Percentiles rank a stretch among this genome's conserved stretches.
phyloP scores from a whole-genome alignment of 179 eudicot species.

The Heliamphora pulchella region DNA sequence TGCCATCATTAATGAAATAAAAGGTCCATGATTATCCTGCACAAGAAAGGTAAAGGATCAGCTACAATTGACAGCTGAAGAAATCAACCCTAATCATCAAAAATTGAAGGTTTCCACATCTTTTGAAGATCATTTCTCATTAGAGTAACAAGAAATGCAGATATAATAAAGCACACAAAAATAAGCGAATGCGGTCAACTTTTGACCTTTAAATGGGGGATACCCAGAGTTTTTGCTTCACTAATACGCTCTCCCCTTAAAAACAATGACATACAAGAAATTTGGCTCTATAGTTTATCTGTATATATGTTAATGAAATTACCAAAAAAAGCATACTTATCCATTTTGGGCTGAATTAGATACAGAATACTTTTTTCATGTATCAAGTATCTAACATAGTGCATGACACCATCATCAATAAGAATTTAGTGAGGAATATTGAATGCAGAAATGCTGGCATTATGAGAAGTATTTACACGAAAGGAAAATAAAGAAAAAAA shows the following conservation, averaged over 20 bases:
- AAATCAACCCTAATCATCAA: too few relatives aligned
- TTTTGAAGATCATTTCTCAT: too few relatives aligned
- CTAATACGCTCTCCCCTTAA: not conserved
- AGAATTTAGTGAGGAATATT: not conserved
- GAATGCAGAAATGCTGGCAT: not conserved
- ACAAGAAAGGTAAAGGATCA: slow-evolving; percentile 19
- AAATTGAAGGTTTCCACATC: too few relatives aligned
- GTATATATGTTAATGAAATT: too few relatives aligned
- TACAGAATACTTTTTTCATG: too few relatives aligned
- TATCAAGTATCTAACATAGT: too few relatives aligned
- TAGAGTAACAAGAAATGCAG: not conserved
- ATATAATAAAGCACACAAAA: not conserved
- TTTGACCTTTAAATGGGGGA: not conserved
- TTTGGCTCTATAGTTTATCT: too few relatives aligned
- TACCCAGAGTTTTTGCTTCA: not conserved
- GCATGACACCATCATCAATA: slow-evolving; percentile 6
- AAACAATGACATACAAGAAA: too few relatives aligned
- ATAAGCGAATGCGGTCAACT: not conserved
- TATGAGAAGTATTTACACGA: not conserved
- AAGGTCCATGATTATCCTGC: slow-evolving; percentile 81
- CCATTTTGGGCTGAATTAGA: too few relatives aligned
- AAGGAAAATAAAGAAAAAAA: not conserved
- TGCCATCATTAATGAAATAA: slow-evolving; percentile 69
- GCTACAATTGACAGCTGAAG: not conserved
- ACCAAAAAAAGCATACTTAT: too few relatives aligned